Evolutionary conservation across 2,329 filamentous ascomycete genomes (phyloP).

Genomic region (Talaromyces sp.): DNA sequence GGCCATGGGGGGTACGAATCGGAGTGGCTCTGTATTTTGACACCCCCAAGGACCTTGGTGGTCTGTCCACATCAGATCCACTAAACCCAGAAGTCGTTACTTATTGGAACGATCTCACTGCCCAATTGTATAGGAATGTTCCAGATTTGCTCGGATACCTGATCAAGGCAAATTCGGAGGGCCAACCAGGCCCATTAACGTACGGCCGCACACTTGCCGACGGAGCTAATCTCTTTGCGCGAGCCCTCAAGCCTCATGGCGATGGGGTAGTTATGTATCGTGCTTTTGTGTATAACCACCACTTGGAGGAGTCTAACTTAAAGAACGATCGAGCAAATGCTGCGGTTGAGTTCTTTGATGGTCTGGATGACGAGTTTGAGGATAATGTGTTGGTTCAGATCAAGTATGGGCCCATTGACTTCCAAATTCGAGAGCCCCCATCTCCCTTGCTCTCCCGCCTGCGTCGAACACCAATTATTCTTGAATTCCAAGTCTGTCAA

Average conservation of each 20-base stretch:
- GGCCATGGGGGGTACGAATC: constrained; percentile 61
- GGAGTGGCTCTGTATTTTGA: constrained; percentile 65
- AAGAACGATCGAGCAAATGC: constrained; percentile 64
- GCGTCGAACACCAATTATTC: constrained; percentile 43
- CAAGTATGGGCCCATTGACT: constrained; percentile 70
- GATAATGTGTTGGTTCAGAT: constrained; percentile 68
- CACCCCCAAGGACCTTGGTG: constrained; percentile 53
- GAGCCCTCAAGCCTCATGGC: constrained; percentile 50
- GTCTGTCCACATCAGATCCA: constrained; percentile 59
- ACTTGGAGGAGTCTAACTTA: constrained; percentile 54
- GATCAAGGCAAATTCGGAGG: constrained; percentile 65
- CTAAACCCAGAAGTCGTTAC: constrained; percentile 53
- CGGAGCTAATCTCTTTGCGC: constrained; percentile 63
- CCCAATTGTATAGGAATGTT: constrained; percentile 53
- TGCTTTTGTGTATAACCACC: constrained; percentile 61
- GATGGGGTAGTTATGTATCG: constrained; percentile 59
- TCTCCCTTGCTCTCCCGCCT: constrained; percentile 58
- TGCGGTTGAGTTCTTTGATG: constrained; percentile 56
- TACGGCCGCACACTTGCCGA: constrained; percentile 66
- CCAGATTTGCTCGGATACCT: constrained; percentile 65
- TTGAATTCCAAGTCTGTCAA: constrained; percentile 62
- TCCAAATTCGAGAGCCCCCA: constrained; percentile 63
- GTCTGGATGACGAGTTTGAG: constrained; percentile 60
- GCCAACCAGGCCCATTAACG: constrained; percentile 62
- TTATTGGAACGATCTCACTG: constrained; percentile 59